These are phyloP conservation scores for Hydnum rufescens DNA, from an alignment of 768 basidiomycete species.

Conservation along the genomic window DNA sequence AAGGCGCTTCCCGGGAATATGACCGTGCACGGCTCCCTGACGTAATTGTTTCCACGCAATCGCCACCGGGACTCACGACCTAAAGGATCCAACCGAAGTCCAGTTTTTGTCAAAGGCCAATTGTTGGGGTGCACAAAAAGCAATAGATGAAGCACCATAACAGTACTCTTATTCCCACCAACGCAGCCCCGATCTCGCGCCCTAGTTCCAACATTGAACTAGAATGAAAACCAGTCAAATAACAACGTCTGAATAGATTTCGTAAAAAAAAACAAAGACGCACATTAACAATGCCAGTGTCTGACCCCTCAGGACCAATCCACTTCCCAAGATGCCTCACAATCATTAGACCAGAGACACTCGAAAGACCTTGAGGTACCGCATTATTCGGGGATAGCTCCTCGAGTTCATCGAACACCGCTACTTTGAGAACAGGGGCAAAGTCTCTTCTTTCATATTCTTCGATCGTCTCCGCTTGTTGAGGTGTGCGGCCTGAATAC, in stretches of 20 bases:
- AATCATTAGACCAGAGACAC: constrained; percentile 78
- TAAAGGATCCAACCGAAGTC: no score
- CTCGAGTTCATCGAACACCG: constrained; percentile 69
- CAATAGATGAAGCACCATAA: constrained; percentile 23
- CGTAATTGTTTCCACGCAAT: constrained; percentile 99
- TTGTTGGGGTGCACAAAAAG: constrained; percentile 24
- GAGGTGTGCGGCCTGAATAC: no score
- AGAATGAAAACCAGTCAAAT: constrained; percentile 12
- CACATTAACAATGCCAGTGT: constrained; percentile 85
- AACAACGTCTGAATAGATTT: constrained; percentile 10
- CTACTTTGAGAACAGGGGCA: constrained; percentile 75
- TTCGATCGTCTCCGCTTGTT: constrained; percentile 14
- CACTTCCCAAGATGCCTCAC: constrained; percentile 72
- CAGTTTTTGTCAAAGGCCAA: constrained; percentile 26
- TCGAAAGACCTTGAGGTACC: constrained; percentile 81
- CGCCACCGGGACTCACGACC: constrained; percentile 91
- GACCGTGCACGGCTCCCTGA: constrained; percentile 68
- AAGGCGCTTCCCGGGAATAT: constrained; percentile 76
- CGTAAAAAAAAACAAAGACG: constrained; percentile 15
- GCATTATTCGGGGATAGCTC: constrained; percentile 79
- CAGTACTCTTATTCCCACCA: constrained; percentile 89
- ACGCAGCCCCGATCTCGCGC: constrained; percentile 79
- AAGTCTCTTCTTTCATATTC: constrained; percentile 72
- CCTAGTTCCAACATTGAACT: constrained; percentile 49
- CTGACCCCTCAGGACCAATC: constrained; percentile 78